Percentiles rank a stretch among this genome's conserved stretches.
phyloP scores from a whole-genome alignment of 1,284 basidiomycete species.

The Earliella scabrosa region DNA sequence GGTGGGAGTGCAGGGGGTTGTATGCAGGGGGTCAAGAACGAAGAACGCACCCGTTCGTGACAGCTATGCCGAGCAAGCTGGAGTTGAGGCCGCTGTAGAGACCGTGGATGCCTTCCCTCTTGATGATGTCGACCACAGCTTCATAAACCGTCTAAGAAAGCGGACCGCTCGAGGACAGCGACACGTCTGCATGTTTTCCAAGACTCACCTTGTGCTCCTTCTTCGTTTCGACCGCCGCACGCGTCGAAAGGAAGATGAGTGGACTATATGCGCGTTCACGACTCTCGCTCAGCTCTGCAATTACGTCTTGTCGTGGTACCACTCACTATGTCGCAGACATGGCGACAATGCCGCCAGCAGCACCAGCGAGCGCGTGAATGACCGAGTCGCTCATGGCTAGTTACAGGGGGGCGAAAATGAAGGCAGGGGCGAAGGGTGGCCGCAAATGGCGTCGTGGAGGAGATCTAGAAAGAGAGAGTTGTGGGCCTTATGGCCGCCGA shows the following conservation, averaged over 20 bases:
- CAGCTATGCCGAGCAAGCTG: slow-evolving; percentile 88
- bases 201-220: slow-evolving; percentile 68
- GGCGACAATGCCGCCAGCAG: slow-evolving; percentile 88
- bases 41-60: slow-evolving; percentile 84
- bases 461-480: background rate
- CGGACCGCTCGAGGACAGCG: background rate
- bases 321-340: slow-evolving; percentile 87
- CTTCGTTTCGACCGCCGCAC: slow-evolving; percentile 90
- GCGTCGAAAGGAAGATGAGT: slow-evolving; percentile 89
- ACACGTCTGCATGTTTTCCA: background rate
- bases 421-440: background rate
- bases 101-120: slow-evolving; percentile 84
- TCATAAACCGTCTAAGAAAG: slow-evolving; percentile 56
- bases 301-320: background rate
- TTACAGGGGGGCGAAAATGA: background rate
- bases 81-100: slow-evolving; percentile 91
- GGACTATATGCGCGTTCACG: slow-evolving; percentile 56
- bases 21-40: slow-evolving; percentile 5
- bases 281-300: slow-evolving; percentile 7
- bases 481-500: background rate
- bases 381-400: slow-evolving; percentile 70
- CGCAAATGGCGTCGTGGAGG: background rate
- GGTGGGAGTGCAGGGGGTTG: background rate
- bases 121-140: slow-evolving; percentile 77
- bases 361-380: slow-evolving; percentile 90